These are phyloP conservation scores for Chernovozyma sophiae-reginae DNA, from an alignment of 1,139 yeast genomes.

Conservation along the genomic window DNA sequence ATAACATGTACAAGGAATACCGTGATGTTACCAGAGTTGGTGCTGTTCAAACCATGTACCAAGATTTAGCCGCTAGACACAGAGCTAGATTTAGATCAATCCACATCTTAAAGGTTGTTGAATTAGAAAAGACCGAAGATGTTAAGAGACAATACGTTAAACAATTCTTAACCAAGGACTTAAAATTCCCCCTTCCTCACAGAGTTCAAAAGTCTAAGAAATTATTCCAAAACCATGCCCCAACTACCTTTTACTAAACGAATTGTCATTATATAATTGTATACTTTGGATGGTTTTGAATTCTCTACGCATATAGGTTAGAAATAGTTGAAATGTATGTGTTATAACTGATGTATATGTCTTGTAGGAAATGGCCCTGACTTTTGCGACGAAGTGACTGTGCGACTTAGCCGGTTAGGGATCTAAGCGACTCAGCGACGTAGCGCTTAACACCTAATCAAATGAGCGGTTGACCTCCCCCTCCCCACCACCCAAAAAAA, in stretches of 20 bases:
- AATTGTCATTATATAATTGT: conserved; percentile 12
- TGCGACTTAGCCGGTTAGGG: too few relatives aligned
- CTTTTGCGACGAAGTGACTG: too few relatives aligned
- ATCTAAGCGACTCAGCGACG: too few relatives aligned
- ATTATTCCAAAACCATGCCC: conserved; percentile 89
- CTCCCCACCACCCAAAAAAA: too few relatives aligned
- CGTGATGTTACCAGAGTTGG: conserved; percentile 99
- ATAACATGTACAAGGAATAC: conserved; percentile 99
- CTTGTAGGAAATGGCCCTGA: not conserved
- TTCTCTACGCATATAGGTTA: conserved; percentile 9
- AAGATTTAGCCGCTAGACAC: conserved; percentile 99
- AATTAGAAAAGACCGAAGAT: conserved; percentile 94
- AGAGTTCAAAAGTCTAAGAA: conserved; percentile 90
- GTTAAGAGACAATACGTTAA: conserved; percentile 99
- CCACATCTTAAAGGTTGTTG: conserved; percentile 98
- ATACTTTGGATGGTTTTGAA: conserved; percentile 12
- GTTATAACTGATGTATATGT: not conserved
- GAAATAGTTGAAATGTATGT: conserved; percentile 6
- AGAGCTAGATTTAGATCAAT: conserved; percentile 99
- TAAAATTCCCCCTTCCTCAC: conserved; percentile 99
- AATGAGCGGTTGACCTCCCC: too few relatives aligned
- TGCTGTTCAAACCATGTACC: conserved; percentile 98
- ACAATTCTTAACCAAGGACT: conserved; percentile 94
- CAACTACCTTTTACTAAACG: conserved; percentile 89
- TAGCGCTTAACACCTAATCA: too few relatives aligned